These are phyloP conservation scores for Pascua sp. DNA, from an alignment of 1,284 basidiomycete genomes.

Conservation along the genomic window DNA sequence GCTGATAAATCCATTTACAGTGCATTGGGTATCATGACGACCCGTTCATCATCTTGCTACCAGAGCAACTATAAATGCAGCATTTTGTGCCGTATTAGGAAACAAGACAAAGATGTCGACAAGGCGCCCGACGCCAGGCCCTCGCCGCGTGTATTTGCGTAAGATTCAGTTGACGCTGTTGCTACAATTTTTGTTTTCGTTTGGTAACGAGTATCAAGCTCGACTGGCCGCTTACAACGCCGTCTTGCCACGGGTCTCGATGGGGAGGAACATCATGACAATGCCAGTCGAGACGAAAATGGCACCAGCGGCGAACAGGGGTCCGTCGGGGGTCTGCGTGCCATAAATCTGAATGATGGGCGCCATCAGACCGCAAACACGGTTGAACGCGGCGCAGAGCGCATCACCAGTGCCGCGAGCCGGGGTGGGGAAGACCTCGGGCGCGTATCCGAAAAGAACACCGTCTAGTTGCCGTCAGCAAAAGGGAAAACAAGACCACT, in stretches of 20 bases:
- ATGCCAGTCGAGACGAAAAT: conserved; percentile 54
- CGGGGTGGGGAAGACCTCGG: conserved; percentile 64
- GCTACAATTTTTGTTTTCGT: too few relatives aligned
- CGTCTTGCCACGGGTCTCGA: conserved; percentile 55
- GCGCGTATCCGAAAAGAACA: conserved; percentile 61
- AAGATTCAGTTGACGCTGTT: too few relatives aligned
- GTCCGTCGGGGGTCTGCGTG: conserved; percentile 45
- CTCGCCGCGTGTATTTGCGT: too few relatives aligned
- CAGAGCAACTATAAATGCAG: too few relatives aligned
- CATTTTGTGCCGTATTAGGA: too few relatives aligned
- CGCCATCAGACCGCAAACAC: conserved; percentile 55
- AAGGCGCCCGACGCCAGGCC: too few relatives aligned
- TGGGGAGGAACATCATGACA: conserved; percentile 58
- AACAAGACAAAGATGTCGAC: too few relatives aligned
- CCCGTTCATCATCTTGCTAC: too few relatives aligned
- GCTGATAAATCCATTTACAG: too few relatives aligned
- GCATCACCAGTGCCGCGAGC: conserved; percentile 65
- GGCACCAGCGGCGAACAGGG: conserved; percentile 59
- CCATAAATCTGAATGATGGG: conserved; percentile 35
- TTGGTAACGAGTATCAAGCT: too few relatives aligned
- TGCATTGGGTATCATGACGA: too few relatives aligned
- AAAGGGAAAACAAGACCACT: neutral
- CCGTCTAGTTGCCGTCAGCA: conserved; percentile 50
- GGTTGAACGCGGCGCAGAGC: conserved; percentile 56
- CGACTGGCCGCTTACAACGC: conserved; percentile 20